Conservation (phyloP, 2,329 filamentous ascomycete genomes). For the Phyllosticta citribraziliensis region DNA sequence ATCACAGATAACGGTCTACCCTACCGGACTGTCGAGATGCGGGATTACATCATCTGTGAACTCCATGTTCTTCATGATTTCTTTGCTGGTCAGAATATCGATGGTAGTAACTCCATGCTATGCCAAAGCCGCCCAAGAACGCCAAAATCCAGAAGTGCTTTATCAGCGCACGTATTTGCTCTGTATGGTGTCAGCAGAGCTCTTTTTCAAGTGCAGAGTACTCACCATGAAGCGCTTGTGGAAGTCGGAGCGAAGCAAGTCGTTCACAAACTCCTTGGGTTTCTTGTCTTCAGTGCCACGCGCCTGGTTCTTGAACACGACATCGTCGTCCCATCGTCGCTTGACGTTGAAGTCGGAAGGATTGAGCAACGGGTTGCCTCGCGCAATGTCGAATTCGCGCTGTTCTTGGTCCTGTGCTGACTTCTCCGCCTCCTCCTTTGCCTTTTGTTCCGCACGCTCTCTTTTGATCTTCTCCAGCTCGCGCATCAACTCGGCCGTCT, state of each 20-base stretch:
- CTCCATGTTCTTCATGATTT: slow-evolving; percentile 4
- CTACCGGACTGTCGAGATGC: neutral
- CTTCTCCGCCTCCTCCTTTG: slow-evolving; percentile 72
- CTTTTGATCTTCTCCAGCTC: slow-evolving; percentile 91
- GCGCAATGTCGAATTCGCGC: slow-evolving; percentile 77
- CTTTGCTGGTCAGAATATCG: neutral
- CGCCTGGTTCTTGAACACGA: slow-evolving; percentile 98
- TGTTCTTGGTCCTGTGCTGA: slow-evolving; percentile 74
- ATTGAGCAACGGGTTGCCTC: slow-evolving; percentile 88
- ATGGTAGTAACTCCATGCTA: neutral
- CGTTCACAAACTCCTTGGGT: slow-evolving; percentile 95
- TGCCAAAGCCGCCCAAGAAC: slow-evolving; percentile 13
- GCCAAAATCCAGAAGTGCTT: slow-evolving; percentile 12
- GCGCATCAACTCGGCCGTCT: slow-evolving; percentile 79
- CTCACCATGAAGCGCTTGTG: slow-evolving; percentile 90
- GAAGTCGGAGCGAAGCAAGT: slow-evolving; percentile 88
- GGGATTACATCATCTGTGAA: slow-evolving; percentile 7
- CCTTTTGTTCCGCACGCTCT: slow-evolving; percentile 71
- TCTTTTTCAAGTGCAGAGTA: neutral
- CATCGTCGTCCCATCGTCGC: slow-evolving; percentile 90
- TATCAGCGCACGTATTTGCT: slow-evolving; percentile 29
- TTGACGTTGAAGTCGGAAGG: slow-evolving; percentile 83
- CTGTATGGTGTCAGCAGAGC: slow-evolving; percentile 13
- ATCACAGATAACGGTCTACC: slow-evolving; percentile 6
- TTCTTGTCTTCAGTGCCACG: slow-evolving; percentile 86